A percentile compares a stretch with the other conserved stretches of the same genome.
Evolutionary conservation across 148 eudicot genomes (phyloP).

Genomic region (Pouteria glomerata): DNA sequence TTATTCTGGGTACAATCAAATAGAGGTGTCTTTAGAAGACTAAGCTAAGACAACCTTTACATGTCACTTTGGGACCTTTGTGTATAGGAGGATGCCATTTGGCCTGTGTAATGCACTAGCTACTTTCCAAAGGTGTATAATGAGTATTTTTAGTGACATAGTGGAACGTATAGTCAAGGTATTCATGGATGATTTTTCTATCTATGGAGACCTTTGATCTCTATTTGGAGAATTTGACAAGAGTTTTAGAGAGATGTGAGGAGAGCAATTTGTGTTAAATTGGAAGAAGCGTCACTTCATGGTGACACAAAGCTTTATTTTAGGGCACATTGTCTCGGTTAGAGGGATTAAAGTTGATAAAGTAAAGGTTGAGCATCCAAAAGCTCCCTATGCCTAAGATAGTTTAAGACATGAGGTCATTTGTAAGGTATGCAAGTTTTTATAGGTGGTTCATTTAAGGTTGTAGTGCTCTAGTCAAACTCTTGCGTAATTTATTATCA

Average conservation of each 20-base stretch:
- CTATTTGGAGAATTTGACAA: neutral
- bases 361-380: neutral
- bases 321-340: neutral
- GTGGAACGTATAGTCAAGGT: neutral
- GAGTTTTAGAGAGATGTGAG: neutral
- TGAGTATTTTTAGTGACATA: neutral
- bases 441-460: neutral
- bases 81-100: neutral
- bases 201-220: neutral
- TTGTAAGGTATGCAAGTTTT: neutral
- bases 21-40: neutral
- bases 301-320: neutral
- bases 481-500: neutral
- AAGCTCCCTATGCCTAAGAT: neutral
- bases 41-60: neutral
- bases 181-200: neutral
- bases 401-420: neutral
- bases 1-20: neutral
- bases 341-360: neutral
- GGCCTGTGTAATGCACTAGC: neutral
- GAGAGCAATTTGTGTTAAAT: neutral
- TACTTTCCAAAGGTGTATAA: neutral
- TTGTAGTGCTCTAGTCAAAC: neutral
- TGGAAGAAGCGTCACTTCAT: neutral
- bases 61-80: neutral